Percentiles rank a stretch among this genome's conserved stretches.
These are phyloP conservation scores for Mentha longifolia DNA, from an alignment of 257 asterid species.

Conservation along the genomic window DNA sequence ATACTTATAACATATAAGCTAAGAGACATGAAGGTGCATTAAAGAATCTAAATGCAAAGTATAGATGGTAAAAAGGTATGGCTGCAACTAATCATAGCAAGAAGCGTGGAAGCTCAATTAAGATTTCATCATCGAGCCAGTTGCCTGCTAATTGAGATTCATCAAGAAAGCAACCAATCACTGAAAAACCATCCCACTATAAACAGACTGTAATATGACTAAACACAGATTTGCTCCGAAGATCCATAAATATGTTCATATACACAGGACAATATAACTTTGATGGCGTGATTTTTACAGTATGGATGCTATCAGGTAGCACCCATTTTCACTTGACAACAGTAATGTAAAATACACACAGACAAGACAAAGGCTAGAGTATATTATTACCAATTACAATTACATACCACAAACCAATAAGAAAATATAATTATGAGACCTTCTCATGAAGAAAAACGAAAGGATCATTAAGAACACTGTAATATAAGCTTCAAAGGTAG, in stretches of 20 bases:
- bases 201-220: slow-evolving; percentile 7
- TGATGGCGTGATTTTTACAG: slow-evolving; percentile 42
- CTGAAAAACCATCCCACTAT: slow-evolving; percentile 2
- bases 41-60: not conserved
- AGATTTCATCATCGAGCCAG: not conserved
- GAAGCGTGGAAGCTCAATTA: not conserved
- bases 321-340: slow-evolving; percentile 35
- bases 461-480: slow-evolving; percentile 36
- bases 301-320: slow-evolving; percentile 38
- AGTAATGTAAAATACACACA: slow-evolving; percentile 32
- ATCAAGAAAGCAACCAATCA: slow-evolving; percentile 5
- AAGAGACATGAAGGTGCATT: not conserved
- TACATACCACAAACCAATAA: slow-evolving; percentile 58
- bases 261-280: slow-evolving; percentile 33
- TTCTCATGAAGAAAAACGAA: slow-evolving; percentile 13
- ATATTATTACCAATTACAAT: slow-evolving; percentile 51
- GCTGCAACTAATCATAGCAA: not conserved
- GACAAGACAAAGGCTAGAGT: slow-evolving; percentile 34
- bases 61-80: not conserved
- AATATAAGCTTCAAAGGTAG: slow-evolving; percentile 41
- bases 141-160: not conserved
- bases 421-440: slow-evolving; percentile 26
- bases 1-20: not conserved
- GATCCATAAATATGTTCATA: slow-evolving; percentile 21
- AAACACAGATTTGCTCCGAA: slow-evolving; percentile 23